Percentiles rank a stretch among this genome's conserved stretches.
Conservation (phyloP, 306 rosid genomes). For the Quercus variabilis region DNA sequence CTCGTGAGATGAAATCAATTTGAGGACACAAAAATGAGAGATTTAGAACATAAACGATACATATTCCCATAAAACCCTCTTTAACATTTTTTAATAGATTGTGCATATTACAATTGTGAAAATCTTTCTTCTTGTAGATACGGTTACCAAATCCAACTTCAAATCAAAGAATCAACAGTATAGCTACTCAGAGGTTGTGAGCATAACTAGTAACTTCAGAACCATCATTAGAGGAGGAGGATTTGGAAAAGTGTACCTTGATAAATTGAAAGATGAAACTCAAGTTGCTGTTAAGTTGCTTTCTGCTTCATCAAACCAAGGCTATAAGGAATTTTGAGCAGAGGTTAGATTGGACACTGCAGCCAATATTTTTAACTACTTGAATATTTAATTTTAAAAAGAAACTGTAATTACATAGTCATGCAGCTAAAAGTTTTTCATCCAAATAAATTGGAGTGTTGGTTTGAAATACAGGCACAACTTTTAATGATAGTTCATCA, state of each 20-base stretch:
- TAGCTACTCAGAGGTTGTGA: slow-evolving; percentile 19
- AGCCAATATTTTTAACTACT: too few relatives aligned
- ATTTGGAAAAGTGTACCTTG: slow-evolving; percentile 42
- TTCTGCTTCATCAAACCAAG: slow-evolving; percentile 35
- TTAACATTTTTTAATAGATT: not conserved
- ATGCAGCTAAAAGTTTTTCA: too few relatives aligned
- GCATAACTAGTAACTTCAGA: slow-evolving; percentile 32
- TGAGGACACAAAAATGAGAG: not conserved
- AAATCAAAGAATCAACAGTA: slow-evolving; percentile 18
- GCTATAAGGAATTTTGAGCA: slow-evolving; percentile 8
- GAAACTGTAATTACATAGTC: too few relatives aligned
- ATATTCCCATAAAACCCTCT: not conserved
- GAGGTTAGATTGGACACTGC: too few relatives aligned
- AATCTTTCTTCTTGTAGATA: not conserved
- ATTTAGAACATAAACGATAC: not conserved
- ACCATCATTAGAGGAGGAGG: slow-evolving; percentile 42
- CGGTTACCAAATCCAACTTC: too few relatives aligned
- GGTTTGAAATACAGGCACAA: slow-evolving; percentile 10
- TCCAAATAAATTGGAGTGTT: too few relatives aligned
- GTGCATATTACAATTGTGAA: too few relatives aligned
- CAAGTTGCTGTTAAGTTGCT: slow-evolving; percentile 30
- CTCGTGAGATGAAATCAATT: not conserved
- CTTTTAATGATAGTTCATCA: slow-evolving; percentile 26
- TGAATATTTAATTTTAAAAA: too few relatives aligned
- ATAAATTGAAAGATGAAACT: slow-evolving; percentile 15